Conservation (phyloP, 2,329 filamentous ascomycete genomes). For the Botrytis cinerea region DNA sequence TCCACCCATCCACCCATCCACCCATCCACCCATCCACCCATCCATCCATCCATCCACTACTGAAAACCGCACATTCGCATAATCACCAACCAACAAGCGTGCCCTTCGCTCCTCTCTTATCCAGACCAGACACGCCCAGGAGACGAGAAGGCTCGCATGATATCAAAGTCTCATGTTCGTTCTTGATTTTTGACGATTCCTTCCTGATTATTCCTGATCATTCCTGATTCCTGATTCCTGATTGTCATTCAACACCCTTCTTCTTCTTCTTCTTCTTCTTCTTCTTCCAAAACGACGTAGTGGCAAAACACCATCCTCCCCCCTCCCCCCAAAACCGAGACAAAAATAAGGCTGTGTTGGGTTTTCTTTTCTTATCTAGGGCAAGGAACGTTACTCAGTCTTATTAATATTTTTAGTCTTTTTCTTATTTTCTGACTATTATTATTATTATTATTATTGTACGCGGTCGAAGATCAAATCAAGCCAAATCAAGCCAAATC, state of each 20-base stretch:
- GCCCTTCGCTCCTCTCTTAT: not conserved
- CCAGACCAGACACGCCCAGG: not conserved
- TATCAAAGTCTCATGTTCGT: not conserved
- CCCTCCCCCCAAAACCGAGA: not conserved
- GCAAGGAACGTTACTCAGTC: not conserved
- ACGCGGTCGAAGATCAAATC: too few relatives aligned
- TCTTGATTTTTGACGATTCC: not conserved
- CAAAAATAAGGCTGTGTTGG: not conserved
- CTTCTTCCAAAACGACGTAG: not conserved
- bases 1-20: too few relatives aligned
- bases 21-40: too few relatives aligned
- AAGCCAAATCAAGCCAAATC: too few relatives aligned
- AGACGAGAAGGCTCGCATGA: not conserved
- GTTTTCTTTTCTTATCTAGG: not conserved
- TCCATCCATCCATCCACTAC: too few relatives aligned
- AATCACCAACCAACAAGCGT: not conserved
- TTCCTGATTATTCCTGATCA: not conserved
- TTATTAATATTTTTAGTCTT: not conserved
- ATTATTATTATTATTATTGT: too few relatives aligned
- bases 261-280: not conserved
- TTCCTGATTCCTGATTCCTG: not conserved
- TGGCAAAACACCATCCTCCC: not conserved
- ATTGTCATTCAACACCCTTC: not conserved
- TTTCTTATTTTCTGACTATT: too few relatives aligned
- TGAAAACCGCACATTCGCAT: not conserved